Evolutionary conservation across 2,329 filamentous ascomycete species (phyloP).

Genomic region (Acephala macrosclerotiorum): DNA sequence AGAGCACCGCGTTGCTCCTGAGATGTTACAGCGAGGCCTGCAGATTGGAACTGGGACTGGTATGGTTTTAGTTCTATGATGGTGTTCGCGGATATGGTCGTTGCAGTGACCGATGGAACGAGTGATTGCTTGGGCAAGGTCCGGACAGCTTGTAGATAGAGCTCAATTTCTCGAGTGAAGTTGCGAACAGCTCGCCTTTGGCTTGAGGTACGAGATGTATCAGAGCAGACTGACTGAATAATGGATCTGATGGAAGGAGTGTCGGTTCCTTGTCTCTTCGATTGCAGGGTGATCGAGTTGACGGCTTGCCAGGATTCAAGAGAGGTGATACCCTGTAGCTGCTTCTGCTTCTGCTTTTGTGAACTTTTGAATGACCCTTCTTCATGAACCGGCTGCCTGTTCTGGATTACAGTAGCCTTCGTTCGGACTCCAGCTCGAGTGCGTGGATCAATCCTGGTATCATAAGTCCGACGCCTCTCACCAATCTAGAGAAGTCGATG

Average conservation of each 20-base stretch:
- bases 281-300: conserved; percentile 15
- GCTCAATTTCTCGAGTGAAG: conserved; percentile 51
- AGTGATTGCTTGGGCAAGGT: conserved; percentile 48
- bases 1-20: conserved; percentile 48
- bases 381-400: conserved; percentile 9
- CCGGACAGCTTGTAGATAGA: conserved; percentile 50
- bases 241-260: conserved; percentile 30
- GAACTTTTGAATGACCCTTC: background rate
- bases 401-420: conserved; percentile 2
- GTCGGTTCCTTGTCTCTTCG: conserved; percentile 7
- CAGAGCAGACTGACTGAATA: conserved; percentile 32
- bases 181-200: conserved; percentile 51
- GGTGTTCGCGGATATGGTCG: conserved; percentile 53
- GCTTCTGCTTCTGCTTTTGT: conserved; percentile 1
- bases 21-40: conserved; percentile 64
- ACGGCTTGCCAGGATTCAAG: conserved; percentile 23
- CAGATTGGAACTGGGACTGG: conserved; percentile 58
- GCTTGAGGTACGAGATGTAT: conserved; percentile 51
- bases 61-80: conserved; percentile 61
- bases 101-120: conserved; percentile 34
- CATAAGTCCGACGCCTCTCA: conserved; percentile 25
- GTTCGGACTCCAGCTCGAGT: conserved; percentile 12
- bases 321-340: conserved; percentile 9
- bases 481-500: background rate
- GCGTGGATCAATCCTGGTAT: conserved; percentile 33